These are phyloP conservation scores for Rhizopogon parksii DNA, from an alignment of 1,284 basidiomycete genomes.

Conservation along the genomic window DNA sequence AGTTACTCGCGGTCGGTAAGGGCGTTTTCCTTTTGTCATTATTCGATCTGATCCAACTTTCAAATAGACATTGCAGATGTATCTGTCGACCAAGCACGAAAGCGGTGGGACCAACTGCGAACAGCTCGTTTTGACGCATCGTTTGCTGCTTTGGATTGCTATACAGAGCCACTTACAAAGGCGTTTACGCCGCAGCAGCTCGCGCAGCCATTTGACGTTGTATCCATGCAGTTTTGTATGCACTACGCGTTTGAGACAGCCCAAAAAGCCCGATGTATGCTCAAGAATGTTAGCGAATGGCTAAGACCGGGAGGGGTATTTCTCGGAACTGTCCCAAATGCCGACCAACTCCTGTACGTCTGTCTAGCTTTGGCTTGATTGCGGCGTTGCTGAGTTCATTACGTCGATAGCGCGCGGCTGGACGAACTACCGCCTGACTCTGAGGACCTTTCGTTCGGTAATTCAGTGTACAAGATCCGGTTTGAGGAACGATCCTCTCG, in stretches of 20 bases:
- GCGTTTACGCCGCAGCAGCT: conserved; percentile 59
- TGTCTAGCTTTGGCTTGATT: background rate
- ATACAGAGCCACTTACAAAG: conserved; percentile 62
- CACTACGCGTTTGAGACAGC: conserved; percentile 96
- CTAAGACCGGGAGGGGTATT: conserved; percentile 83
- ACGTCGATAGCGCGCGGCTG: conserved; percentile 50
- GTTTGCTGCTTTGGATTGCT: conserved; percentile 90
- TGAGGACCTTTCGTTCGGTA: conserved; percentile 78
- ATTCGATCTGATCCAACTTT: background rate
- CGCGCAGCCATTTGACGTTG: conserved; percentile 77
- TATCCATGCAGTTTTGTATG: conserved; percentile 99
- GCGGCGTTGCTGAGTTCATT: background rate
- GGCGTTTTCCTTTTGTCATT: conserved; percentile 4
- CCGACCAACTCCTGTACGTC: conserved; percentile 71
- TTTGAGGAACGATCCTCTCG: conserved; percentile 68
- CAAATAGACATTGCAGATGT: conserved; percentile 82
- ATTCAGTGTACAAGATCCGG: conserved; percentile 81
- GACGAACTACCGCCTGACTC: conserved; percentile 55
- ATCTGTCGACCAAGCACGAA: conserved; percentile 85
- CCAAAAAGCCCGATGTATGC: conserved; percentile 84
- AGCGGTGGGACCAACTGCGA: conserved; percentile 53
- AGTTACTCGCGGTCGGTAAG: conserved; percentile 80
- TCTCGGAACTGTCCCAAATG: conserved; percentile 91
- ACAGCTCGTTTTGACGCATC: conserved; percentile 61
- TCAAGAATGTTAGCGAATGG: conserved; percentile 82